Base-by-base conservation (phyloP, 192 early-diverging fungal genomes). In the Funneliformis mosseae region DNA sequence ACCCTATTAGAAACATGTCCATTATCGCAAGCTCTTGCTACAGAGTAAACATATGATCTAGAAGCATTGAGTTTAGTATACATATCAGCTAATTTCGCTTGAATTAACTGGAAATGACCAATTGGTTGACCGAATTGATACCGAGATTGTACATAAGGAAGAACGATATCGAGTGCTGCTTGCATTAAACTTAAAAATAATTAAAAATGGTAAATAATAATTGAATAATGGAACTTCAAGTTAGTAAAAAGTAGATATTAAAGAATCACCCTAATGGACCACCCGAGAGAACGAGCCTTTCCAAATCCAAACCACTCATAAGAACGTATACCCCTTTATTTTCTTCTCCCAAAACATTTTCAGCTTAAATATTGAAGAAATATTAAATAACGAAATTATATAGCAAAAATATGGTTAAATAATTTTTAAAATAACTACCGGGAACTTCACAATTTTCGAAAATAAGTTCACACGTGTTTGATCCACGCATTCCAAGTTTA, bases 61-160 rank as follows among this genome's bases (percentile, higher is more conserved):
- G 96, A 96, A 1, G 96, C 96, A 76, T 92, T 95, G 42, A 96
- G 87, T 83, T 97, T 97, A n/a, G 95, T 97, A 88, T 97, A 97
- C 94, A 98, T 98, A 78, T 98, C 97, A 25, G 97, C 97, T 72
- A 98, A 84, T 83, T 97, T 98, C n/a, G 92, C 95, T 86, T 98
- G 96, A 61, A 98, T 86, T 60, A 97, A 86, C 88, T 97, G 94
- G 88, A 97, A 98, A 73, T 95, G 87, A 14, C 94, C 96, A 82
- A 98, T 92, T 23, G 91, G 90, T 41, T 88, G 81, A 73, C 91
- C 92, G 88, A 98, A 97, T 84, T 98, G 97, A 45, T 94, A 89
- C 14, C 97, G 91, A 68, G 92, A 88, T 77, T 97, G 94, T 6
- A 95, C 94, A 82, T 97, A 98, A 42, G 94, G 93, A 18, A 96